phyloP scores from a whole-genome alignment of 2,329 filamentous ascomycete genomes.

The Cordyceps tenuipes region DNA sequence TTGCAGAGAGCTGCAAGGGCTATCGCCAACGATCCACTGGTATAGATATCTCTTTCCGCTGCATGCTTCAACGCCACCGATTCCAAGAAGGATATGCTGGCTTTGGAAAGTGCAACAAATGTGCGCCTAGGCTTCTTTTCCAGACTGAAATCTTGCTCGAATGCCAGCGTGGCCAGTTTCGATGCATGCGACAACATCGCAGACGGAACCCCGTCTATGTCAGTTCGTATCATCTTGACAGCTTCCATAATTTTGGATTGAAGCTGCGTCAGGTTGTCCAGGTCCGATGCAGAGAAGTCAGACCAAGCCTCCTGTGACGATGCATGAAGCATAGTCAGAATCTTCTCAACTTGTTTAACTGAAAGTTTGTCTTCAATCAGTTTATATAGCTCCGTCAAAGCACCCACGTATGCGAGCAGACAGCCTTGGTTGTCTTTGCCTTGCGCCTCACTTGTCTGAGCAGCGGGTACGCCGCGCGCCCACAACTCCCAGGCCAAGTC shows the following conservation, averaged over 20 bases:
- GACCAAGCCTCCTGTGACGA: slow-evolving; percentile 64
- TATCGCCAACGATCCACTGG: slow-evolving; percentile 54
- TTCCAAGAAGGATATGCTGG: slow-evolving; percentile 64
- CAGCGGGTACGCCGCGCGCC: slow-evolving; percentile 54
- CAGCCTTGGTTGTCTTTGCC: slow-evolving; percentile 67
- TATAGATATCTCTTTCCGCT: slow-evolving; percentile 58
- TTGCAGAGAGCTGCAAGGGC: slow-evolving; percentile 59
- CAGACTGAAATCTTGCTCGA: slow-evolving; percentile 33
- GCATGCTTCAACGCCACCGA: slow-evolving; percentile 51
- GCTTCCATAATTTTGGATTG: slow-evolving; percentile 63
- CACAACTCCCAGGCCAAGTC: slow-evolving; percentile 61
- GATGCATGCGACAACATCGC: slow-evolving; percentile 62
- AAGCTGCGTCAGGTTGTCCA: slow-evolving; percentile 64
- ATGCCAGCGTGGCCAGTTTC: slow-evolving; percentile 64
- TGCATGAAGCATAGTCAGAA: slow-evolving; percentile 62
- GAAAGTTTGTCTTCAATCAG: slow-evolving; percentile 59
- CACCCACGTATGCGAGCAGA: slow-evolving; percentile 73
- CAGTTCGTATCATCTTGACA: slow-evolving; percentile 58
- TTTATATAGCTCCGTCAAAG: slow-evolving; percentile 69
- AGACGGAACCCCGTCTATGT: slow-evolving; percentile 55
- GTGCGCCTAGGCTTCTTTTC: slow-evolving; percentile 51
- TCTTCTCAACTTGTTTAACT: slow-evolving; percentile 53
- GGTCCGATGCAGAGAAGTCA: slow-evolving; percentile 60
- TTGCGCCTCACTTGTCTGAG: slow-evolving; percentile 27
- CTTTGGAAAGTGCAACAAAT: slow-evolving; percentile 83